Base-by-base conservation (phyloP, 768 basidiomycete species). In the Infundibulicybe gibba region DNA sequence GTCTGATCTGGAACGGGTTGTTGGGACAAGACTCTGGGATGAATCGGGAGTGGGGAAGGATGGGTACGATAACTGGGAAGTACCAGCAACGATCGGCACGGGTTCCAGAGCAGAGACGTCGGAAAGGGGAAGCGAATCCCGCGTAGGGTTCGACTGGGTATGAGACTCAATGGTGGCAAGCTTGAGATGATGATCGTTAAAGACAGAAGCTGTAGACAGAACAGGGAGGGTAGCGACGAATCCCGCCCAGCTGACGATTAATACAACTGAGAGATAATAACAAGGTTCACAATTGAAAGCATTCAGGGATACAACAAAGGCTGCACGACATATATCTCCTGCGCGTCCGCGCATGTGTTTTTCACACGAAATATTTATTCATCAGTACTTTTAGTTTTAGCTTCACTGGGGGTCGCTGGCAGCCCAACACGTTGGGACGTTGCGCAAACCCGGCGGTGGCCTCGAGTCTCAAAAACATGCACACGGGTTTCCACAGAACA, bases 81-180 rank as follows among this genome's bases (percentile, higher is more conserved):
- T 54, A 45, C 49, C 41, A 50, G 34, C 52, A 32, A 48, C 51
- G 47, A 51, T 51, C 49, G 68, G 61, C 48, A 64, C 50, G 60
- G 68, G 59, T 68, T 72, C 77, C 74, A 77, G 73, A 62, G 74
- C 71, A 69, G 74, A 61, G 57, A 67, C 54, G 50, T 62, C 60
- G 57, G 65, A 67, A 59, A 71, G 63, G 64, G 67, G 67, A 67
- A 64, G 65, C 59, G 63, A 63, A 70, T 80, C 79, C 83, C 79
- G 75, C 64, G 76, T 61, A 67, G 72, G 65, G 71, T 66, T 69
- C 67, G 75, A 68, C 62, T 72, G 67, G 61, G 76, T 77, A 70
- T 72, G 64, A 70, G 83, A 72, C 83, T 84, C 82, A 85, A 87
- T 87, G 73, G 75, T 76, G 66, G 59, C 66, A 55, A 63, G 47